phyloP scores from a whole-genome alignment of 176 grass and related monocot genomes.

The Paspalum notatum region DNA sequence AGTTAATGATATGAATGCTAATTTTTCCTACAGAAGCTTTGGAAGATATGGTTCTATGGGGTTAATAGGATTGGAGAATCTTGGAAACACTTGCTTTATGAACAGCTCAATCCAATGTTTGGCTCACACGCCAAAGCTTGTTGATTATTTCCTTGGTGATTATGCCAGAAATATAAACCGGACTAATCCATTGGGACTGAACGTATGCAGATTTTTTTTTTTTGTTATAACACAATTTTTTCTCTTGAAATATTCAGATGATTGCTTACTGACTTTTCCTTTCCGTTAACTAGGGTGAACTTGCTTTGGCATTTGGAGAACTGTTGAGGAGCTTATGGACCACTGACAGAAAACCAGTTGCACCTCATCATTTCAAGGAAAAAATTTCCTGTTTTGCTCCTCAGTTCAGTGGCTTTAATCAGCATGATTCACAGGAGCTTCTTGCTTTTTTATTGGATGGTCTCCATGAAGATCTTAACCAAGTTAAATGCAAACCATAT shows the following conservation, averaged over 20 bases:
- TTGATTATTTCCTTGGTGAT: constrained; percentile 92
- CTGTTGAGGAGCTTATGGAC: constrained; percentile 80
- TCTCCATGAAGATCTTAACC: constrained; percentile 96
- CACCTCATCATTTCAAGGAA: constrained; percentile 77
- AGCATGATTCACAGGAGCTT: constrained; percentile 99
- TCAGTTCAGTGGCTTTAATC: constrained; percentile 94
- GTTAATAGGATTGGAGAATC: constrained; percentile 93
- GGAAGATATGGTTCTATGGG: constrained; percentile 59
- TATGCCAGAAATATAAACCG: constrained; percentile 80
- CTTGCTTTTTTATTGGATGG: constrained; percentile 98
- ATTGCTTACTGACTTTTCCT: constrained; percentile 36
- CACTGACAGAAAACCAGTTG: constrained; percentile 60
- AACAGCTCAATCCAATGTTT: constrained; percentile 97
- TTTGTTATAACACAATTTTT: not conserved
- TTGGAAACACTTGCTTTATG: constrained; percentile 99
- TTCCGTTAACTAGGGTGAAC: constrained; percentile 74
- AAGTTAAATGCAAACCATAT: constrained; percentile 94
- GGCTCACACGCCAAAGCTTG: constrained; percentile 83
- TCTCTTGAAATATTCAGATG: not conserved
- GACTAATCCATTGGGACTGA: constrained; percentile 88
- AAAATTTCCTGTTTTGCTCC: constrained; percentile 92
- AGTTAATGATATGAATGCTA: constrained; percentile 52
- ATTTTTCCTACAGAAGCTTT: constrained; percentile 52
- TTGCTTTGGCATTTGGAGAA: constrained; percentile 97
- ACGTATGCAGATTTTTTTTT: constrained; percentile 57